phyloP scores from a whole-genome alignment of 2,329 filamentous ascomycete genomes.

The Sarocladium strictum region DNA sequence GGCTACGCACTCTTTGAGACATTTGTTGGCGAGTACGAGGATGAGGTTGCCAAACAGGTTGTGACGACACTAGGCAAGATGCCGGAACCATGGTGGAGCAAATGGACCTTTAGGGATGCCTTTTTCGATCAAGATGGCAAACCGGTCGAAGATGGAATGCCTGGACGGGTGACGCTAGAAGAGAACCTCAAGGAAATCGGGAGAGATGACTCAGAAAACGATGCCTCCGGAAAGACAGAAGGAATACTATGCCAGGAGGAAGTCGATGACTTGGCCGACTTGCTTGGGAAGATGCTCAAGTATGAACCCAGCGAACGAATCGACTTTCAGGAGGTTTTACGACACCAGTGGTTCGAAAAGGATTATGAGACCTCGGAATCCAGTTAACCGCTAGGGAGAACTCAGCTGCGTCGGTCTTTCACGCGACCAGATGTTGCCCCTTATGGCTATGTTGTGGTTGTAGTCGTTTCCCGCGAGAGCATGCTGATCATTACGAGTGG shows the following conservation, averaged over 20 bases:
- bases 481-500: no score
- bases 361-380: no score
- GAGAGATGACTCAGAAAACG: background rate
- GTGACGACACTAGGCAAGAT: background rate
- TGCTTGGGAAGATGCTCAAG: slow-evolving; percentile 3
- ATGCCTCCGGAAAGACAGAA: background rate
- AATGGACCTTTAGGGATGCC: background rate
- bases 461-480: no score
- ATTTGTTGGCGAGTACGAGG: background rate
- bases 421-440: no score
- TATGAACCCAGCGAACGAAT: slow-evolving; percentile 1
- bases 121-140: slow-evolving; percentile 4
- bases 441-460: no score
- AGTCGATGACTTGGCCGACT: background rate
- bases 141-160: background rate
- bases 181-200: background rate
- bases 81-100: slow-evolving; percentile 5
- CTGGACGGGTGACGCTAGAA: background rate
- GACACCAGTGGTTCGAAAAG: slow-evolving; percentile 1
- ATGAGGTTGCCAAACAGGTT: background rate
- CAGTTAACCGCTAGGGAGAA: no score
- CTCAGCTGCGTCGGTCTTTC: no score
- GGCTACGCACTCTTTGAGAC: slow-evolving; percentile 1
- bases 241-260: background rate
- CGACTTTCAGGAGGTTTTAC: background rate